phyloP scores from a whole-genome alignment of 2,329 filamentous ascomycete genomes.

The Tolypocladium tropicale region DNA sequence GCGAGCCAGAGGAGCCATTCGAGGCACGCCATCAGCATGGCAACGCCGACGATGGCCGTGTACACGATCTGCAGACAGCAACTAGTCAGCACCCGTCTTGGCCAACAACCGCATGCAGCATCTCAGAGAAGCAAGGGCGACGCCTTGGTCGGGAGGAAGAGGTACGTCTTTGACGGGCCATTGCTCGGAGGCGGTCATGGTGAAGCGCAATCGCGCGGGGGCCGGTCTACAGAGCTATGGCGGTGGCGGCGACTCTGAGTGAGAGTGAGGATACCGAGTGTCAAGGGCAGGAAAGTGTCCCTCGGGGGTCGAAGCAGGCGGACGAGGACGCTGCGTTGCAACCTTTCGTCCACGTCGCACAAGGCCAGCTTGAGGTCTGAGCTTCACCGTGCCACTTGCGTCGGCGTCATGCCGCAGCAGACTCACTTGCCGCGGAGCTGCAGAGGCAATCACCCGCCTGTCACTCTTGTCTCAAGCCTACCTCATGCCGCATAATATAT shows the following conservation, averaged over 20 bases:
- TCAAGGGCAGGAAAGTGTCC: neutral
- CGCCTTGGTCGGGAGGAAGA: neutral
- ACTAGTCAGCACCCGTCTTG: neutral
- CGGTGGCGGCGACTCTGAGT: neutral
- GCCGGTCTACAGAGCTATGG: neutral
- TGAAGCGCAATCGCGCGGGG: slow-evolving; percentile 3
- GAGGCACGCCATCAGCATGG: slow-evolving; percentile 76
- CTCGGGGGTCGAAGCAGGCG: neutral
- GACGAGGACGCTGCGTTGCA: neutral
- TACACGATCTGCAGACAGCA: slow-evolving; percentile 64
- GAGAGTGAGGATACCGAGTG: neutral
- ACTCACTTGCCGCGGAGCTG: too few species aligned
- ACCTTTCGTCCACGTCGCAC: neutral
- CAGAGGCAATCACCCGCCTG: too few species aligned
- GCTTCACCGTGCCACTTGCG: slow-evolving; percentile 5
- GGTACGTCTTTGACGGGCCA: slow-evolving; percentile 41
- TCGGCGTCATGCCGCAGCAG: neutral
- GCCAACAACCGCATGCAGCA: neutral
- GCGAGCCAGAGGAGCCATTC: slow-evolving; percentile 94
- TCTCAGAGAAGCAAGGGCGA: neutral
- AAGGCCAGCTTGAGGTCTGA: slow-evolving; percentile 1
- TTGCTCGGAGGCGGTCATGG: slow-evolving; percentile 31
- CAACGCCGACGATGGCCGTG: slow-evolving; percentile 64
- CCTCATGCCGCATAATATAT: too few species aligned
- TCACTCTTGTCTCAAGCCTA: too few species aligned